These are phyloP conservation scores for Exophiala sideris DNA, from an alignment of 2,329 filamentous ascomycete species.

Conservation along the genomic window DNA sequence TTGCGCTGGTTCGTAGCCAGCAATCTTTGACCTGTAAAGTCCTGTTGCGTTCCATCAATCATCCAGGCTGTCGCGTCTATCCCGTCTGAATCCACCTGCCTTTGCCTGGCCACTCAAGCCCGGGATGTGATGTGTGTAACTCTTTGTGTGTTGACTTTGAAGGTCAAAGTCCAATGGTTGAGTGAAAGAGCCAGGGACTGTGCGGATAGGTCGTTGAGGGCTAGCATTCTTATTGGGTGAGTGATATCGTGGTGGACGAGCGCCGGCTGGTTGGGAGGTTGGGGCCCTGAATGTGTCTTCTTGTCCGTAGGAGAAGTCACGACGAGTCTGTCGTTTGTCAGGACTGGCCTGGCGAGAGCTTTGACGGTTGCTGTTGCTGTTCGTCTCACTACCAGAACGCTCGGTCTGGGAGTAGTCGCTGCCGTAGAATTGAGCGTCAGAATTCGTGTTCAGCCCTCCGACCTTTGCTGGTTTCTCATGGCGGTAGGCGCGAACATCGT, in stretches of 20 bases:
- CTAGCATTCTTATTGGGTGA: conserved; percentile 19
- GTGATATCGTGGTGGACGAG: conserved; percentile 20
- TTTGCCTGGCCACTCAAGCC: conserved; percentile 37
- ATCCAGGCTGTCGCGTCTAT: conserved; percentile 25
- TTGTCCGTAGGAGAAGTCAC: conserved; percentile 28
- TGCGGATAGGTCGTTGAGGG: conserved; percentile 21
- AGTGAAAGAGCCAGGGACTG: conserved; percentile 41
- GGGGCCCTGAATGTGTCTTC: conserved; percentile 22
- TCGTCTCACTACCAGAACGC: conserved; percentile 37
- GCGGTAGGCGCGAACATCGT: conserved; percentile 77
- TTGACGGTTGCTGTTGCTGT: conserved; percentile 35
- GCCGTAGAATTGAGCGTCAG: conserved; percentile 81
- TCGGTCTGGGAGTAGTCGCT: conserved; percentile 64
- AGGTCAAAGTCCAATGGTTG: conserved; percentile 44
- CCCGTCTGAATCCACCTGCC: conserved; percentile 24
- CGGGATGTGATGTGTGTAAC: conserved; percentile 57
- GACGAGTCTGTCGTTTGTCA: conserved; percentile 24
- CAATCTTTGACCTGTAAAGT: too few species aligned
- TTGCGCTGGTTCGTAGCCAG: background rate
- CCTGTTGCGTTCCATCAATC: conserved; percentile 18
- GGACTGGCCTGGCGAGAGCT: conserved; percentile 16
- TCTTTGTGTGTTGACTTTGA: conserved; percentile 45
- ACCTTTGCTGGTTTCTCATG: conserved; percentile 82
- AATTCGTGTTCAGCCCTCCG: conserved; percentile 79
- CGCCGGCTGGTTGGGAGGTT: conserved; percentile 11